phyloP scores from a whole-genome alignment of 495 filamentous ascomycete genomes.

The Aspergillus nanangensis region DNA sequence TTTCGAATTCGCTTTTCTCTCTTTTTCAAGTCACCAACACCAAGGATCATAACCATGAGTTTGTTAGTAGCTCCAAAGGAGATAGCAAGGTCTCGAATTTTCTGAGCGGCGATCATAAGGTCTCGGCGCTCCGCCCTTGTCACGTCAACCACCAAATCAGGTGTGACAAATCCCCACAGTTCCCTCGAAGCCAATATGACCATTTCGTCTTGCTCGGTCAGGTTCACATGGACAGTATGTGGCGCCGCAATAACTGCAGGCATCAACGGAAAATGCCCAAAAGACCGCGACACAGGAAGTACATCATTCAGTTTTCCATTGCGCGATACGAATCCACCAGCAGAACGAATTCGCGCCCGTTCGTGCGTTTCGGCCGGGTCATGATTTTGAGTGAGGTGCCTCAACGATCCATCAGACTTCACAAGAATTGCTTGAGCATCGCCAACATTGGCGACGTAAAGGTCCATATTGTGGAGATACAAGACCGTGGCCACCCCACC shows the following conservation, averaged over 20 bases:
- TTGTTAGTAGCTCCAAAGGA: conserved; percentile 89
- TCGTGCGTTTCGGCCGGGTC: conserved; percentile 82
- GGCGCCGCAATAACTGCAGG: conserved; percentile 91
- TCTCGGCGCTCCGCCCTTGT: conserved; percentile 78
- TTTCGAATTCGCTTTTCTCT: conserved; percentile 67
- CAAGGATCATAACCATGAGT: conserved; percentile 98
- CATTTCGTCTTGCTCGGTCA: conserved; percentile 91
- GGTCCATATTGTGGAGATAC: conserved; percentile 81
- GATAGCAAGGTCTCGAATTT: conserved; percentile 90
- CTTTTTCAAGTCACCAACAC: conserved; percentile 83
- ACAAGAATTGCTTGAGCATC: conserved; percentile 94
- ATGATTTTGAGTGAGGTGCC: conserved; percentile 82
- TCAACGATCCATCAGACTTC: conserved; percentile 74
- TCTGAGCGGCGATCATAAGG: conserved; percentile 94
- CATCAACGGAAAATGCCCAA: conserved; percentile 90
- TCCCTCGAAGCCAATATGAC: conserved; percentile 87
- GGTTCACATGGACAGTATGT: conserved; percentile 68
- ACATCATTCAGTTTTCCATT: conserved; percentile 90
- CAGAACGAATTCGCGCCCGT: conserved; percentile 84
- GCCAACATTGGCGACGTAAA: conserved; percentile 93
- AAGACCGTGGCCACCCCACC: conserved; percentile 90
- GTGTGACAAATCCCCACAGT: conserved; percentile 89
- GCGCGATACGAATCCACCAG: conserved; percentile 91
- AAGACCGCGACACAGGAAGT: conserved; percentile 87
- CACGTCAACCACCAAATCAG: conserved; percentile 87